A percentile compares a stretch with the other conserved stretches of the same genome.
These are phyloP conservation scores for Mycena vitilis DNA, from an alignment of 768 basidiomycete genomes.

Conservation along the genomic window DNA sequence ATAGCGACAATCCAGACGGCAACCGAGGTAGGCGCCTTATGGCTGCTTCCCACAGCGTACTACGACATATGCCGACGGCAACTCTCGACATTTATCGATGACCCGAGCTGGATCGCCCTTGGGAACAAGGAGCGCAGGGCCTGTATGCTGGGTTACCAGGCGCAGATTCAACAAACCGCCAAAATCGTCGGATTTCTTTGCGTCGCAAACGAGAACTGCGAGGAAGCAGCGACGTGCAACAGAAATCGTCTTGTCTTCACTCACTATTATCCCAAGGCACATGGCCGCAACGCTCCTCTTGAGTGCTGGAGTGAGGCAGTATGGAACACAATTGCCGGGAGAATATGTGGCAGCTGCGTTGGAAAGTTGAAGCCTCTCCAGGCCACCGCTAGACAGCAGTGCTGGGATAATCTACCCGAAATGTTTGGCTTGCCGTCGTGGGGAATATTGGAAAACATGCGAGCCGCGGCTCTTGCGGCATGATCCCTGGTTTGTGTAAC, in stretches of 20 bases:
- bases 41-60: background rate
- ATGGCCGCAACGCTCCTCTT: no score
- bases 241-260: background rate
- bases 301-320: no score
- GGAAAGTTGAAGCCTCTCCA: background rate
- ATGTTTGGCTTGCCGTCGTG: constrained; percentile 11
- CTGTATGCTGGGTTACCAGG: background rate
- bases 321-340: no score
- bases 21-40: background rate
- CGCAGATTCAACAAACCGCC: background rate
- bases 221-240: background rate
- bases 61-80: background rate
- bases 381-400: background rate
- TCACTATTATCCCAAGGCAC: no score
- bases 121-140: background rate
- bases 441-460: constrained; percentile 1
- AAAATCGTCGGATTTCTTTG: background rate
- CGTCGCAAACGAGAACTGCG: background rate
- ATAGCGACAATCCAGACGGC: background rate
- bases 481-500: no score
- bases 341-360: background rate
- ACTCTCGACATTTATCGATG: background rate
- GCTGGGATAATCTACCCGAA: background rate
- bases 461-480: background rate
- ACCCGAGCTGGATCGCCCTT: background rate